These are phyloP conservation scores for Inonotus obliquus DNA, from an alignment of 1,284 basidiomycete species.

Conservation along the genomic window DNA sequence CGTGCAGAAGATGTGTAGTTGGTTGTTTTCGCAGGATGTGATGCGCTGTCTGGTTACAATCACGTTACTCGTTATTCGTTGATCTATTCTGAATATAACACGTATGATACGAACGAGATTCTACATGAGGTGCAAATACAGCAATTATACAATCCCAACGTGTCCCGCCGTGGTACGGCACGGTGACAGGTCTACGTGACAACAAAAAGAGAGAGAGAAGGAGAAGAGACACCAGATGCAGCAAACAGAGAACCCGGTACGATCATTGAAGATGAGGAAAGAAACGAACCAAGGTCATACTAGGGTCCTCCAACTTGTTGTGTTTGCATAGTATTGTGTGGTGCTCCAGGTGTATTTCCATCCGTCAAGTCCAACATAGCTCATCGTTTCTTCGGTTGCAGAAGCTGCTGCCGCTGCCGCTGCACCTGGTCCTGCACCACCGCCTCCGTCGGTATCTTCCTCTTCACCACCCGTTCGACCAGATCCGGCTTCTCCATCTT, in stretches of 20 bases:
- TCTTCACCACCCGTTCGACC: neutral
- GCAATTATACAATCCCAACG: too few species aligned
- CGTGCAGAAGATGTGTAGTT: too few species aligned
- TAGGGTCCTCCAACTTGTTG: neutral
- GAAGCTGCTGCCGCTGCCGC: neutral
- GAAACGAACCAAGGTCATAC: neutral
- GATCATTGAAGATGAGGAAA: neutral
- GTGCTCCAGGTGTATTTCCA: neutral
- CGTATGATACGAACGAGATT: too few species aligned
- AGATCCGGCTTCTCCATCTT: neutral
- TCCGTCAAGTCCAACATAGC: conserved; percentile 3
- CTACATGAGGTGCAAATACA: too few species aligned
- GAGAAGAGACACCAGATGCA: neutral
- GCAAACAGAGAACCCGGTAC: neutral
- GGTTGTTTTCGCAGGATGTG: too few species aligned
- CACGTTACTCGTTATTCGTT: too few species aligned
- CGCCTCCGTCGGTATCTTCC: neutral
- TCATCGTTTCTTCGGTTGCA: neutral
- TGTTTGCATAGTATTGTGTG: neutral
- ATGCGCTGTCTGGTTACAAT: too few species aligned
- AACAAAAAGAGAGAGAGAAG: too few species aligned
- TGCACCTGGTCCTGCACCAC: neutral
- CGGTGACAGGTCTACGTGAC: too few species aligned
- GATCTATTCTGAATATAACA: too few species aligned
- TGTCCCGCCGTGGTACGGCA: too few species aligned